A percentile compares a stretch with the other conserved stretches of the same genome.
Conservation (phyloP, 495 filamentous ascomycete genomes). For the Daldinia vernicosa region DNA sequence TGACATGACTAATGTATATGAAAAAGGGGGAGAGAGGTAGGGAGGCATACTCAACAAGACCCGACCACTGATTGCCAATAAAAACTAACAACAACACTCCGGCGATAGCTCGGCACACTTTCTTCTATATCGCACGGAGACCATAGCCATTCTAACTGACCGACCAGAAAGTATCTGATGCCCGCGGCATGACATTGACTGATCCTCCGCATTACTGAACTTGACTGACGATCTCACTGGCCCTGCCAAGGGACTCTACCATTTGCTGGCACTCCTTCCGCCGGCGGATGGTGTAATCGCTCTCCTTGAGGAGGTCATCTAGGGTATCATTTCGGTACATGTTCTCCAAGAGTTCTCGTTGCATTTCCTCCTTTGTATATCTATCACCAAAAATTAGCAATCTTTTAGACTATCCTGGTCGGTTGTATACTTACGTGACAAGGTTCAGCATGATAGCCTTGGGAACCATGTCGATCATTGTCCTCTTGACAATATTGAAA, state of each 20-base stretch:
- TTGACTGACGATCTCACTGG: constrained; percentile 96
- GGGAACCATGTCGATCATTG: constrained; percentile 99
- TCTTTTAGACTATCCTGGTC: not conserved
- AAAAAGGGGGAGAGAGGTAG: constrained; percentile 8
- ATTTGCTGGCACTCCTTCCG: constrained; percentile 99
- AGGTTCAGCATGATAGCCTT: constrained; percentile 99
- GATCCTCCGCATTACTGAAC: constrained; percentile 70
- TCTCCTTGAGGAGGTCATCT: constrained; percentile 96
- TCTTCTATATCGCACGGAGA: not conserved
- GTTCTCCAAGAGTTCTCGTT: constrained; percentile 95
- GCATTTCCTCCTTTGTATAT: constrained; percentile 98
- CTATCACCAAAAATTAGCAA: constrained; percentile 58
- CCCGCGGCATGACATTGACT: not conserved
- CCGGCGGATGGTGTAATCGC: constrained; percentile 92
- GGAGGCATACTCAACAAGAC: constrained; percentile 25
- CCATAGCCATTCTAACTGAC: constrained; percentile 15
- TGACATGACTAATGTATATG: constrained; percentile 27
- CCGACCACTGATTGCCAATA: constrained; percentile 24
- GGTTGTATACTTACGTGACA: constrained; percentile 76
- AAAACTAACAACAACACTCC: constrained; percentile 12
- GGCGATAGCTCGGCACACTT: not conserved
- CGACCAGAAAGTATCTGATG: constrained; percentile 8
- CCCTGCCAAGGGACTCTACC: constrained; percentile 89
- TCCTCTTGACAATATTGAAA: constrained; percentile 96
- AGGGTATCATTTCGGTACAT: constrained; percentile 93